Percentiles rank a stretch among this genome's conserved stretches.
Conservation (phyloP, 768 basidiomycete genomes). For the Collybia sordida region DNA sequence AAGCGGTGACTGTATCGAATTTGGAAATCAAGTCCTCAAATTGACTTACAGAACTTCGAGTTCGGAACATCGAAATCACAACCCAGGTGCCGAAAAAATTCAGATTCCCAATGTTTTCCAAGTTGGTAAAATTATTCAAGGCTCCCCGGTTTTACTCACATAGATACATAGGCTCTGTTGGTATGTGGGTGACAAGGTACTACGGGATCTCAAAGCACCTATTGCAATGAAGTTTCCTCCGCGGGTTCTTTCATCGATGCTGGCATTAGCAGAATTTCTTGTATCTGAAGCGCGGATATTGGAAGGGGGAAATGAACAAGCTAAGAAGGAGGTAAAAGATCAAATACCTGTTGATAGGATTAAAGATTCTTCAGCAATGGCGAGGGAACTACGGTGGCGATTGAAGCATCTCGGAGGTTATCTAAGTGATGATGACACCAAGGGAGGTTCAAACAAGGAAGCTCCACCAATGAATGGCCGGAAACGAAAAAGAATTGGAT, state of each 20-base stretch:
- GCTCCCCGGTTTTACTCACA: background rate
- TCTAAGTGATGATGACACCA: slow-evolving; percentile 66
- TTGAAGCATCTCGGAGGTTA: slow-evolving; percentile 60
- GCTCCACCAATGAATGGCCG: slow-evolving; percentile 28
- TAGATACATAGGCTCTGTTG: slow-evolving; percentile 66
- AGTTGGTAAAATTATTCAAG: slow-evolving; percentile 39
- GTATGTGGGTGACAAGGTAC: slow-evolving; percentile 85
- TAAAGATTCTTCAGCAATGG: slow-evolving; percentile 78
- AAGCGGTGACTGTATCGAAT: slow-evolving; percentile 25
- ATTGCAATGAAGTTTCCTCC: slow-evolving; percentile 28
- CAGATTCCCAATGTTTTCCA: slow-evolving; percentile 80
- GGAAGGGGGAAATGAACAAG: slow-evolving; percentile 68
- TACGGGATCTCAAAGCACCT: slow-evolving; percentile 65
- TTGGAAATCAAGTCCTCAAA: background rate
- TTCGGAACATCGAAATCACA: slow-evolving; percentile 88
- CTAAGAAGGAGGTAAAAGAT: slow-evolving; percentile 77
- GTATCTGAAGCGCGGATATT: slow-evolving; percentile 73
- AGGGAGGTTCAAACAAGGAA: slow-evolving; percentile 15
- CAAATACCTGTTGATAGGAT: slow-evolving; percentile 79
- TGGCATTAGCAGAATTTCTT: slow-evolving; percentile 74
- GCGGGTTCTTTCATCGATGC: slow-evolving; percentile 71
- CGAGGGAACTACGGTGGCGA: slow-evolving; percentile 86
- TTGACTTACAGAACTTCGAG: slow-evolving; percentile 67
- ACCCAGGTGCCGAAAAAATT: slow-evolving; percentile 94
- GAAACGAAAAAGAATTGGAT: slow-evolving; percentile 41